Evolutionary conservation across 768 basidiomycete species (phyloP).

Genomic region (Rhizopogon rudus): DNA sequence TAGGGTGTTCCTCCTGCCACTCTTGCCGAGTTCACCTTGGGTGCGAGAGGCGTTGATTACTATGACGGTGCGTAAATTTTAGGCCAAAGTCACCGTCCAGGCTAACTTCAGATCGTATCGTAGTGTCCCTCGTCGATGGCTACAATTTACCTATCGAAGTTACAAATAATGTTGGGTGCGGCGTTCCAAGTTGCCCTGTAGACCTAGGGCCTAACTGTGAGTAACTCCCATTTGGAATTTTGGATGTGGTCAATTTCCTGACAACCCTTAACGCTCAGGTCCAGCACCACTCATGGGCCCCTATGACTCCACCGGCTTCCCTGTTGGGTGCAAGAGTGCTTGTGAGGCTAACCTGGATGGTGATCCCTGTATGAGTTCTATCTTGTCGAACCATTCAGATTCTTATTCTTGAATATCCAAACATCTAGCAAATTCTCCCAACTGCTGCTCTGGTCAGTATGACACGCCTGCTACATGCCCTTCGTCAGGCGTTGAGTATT

Average conservation of each 20-base stretch:
- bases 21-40: slow-evolving; percentile 66
- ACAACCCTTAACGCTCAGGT: slow-evolving; percentile 25
- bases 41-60: slow-evolving; percentile 39
- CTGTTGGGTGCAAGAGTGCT: slow-evolving; percentile 59
- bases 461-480: slow-evolving; percentile 54
- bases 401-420: not conserved
- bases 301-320: slow-evolving; percentile 44
- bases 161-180: slow-evolving; percentile 50
- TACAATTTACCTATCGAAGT: slow-evolving; percentile 60
- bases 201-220: slow-evolving; percentile 57
- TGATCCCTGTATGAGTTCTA: slow-evolving; percentile 20
- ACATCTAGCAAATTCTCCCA: slow-evolving; percentile 45
- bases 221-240: not conserved
- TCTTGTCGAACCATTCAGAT: not conserved
- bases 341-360: slow-evolving; percentile 38
- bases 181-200: slow-evolving; percentile 51
- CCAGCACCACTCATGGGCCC: slow-evolving; percentile 49
- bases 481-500: slow-evolving; percentile 35
- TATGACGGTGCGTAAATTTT: slow-evolving; percentile 46
- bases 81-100: not conserved
- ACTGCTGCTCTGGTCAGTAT: slow-evolving; percentile 60
- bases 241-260: not conserved
- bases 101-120: not conserved
- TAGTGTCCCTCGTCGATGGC: slow-evolving; percentile 64
- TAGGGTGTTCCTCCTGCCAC: slow-evolving; percentile 66